Conservation (phyloP, 2,329 filamentous ascomycete genomes). For the Dothideomycetidae sp. region DNA sequence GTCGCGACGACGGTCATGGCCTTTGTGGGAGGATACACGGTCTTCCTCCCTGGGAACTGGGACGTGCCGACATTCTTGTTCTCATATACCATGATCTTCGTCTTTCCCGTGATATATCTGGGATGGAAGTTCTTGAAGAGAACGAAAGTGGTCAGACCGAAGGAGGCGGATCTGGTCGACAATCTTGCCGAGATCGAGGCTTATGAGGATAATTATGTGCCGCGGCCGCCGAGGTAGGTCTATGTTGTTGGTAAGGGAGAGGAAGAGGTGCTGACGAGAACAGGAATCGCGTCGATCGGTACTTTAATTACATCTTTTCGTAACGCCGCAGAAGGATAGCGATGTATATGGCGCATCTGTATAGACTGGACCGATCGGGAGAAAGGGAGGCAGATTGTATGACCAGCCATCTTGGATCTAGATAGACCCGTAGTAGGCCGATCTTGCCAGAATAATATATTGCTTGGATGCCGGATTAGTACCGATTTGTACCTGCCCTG, state of each 20-base stretch:
- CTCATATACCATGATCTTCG: slow-evolving; percentile 54
- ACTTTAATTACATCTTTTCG: slow-evolving; percentile 31
- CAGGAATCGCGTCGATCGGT: slow-evolving; percentile 26
- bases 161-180: slow-evolving; percentile 48
- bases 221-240: slow-evolving; percentile 18
- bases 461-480: too few species aligned
- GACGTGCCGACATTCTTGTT: slow-evolving; percentile 57
- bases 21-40: slow-evolving; percentile 60
- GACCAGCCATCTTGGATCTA: too few species aligned
- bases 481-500: too few species aligned
- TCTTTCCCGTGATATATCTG: slow-evolving; percentile 55
- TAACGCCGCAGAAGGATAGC: too few species aligned
- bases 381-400: too few species aligned
- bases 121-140: slow-evolving; percentile 58
- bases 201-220: slow-evolving; percentile 48
- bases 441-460: too few species aligned
- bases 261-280: background rate
- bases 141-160: slow-evolving; percentile 42
- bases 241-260: background rate
- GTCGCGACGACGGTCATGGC: slow-evolving; percentile 53
- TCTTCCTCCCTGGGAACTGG: slow-evolving; percentile 59
- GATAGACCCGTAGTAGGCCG: too few species aligned
- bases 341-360: too few species aligned
- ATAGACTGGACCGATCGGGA: too few species aligned
- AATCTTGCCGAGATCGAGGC: slow-evolving; percentile 54